Conservation (phyloP, 192 early-diverging fungal genomes). For the Coemansia sp. region DNA sequence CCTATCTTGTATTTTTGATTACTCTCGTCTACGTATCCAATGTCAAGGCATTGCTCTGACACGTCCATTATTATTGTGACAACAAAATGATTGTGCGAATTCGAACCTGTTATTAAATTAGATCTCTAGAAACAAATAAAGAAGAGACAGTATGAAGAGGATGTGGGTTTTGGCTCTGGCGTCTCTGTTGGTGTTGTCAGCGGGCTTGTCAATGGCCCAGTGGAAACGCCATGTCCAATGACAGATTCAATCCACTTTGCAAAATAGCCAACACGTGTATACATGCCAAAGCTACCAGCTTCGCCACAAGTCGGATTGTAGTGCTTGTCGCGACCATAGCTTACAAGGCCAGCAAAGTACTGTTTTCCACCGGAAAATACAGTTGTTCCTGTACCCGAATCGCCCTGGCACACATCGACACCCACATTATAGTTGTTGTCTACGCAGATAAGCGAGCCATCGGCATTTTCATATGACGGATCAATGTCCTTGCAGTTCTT, state of each 20-base stretch:
- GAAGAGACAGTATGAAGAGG: constrained; percentile 20
- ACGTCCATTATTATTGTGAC: neutral
- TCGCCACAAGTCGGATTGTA: constrained; percentile 44
- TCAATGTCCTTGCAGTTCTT: constrained; percentile 43
- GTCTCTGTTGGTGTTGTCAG: neutral
- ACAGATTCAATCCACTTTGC: constrained; percentile 35
- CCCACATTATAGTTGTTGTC: constrained; percentile 47
- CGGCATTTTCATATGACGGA: constrained; percentile 23
- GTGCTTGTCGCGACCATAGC: constrained; percentile 34
- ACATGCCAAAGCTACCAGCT: constrained; percentile 50
- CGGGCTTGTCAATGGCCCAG: neutral
- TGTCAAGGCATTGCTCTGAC: too few species aligned
- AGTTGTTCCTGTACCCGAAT: constrained; percentile 43
- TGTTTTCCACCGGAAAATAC: constrained; percentile 14
- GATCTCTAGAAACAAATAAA: constrained; percentile 42
- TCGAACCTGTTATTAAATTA: too few species aligned
- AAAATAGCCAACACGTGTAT: constrained; percentile 34
- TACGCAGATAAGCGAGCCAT: constrained; percentile 38
- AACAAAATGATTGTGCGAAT: too few species aligned
- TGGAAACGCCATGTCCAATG: constrained; percentile 12
- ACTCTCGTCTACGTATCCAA: too few species aligned
- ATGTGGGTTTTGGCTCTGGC: constrained; percentile 3
- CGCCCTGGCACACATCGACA: constrained; percentile 49
- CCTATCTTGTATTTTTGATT: too few species aligned
- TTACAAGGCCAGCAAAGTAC: constrained; percentile 48